Evolutionary conservation across 306 rosid genomes (phyloP), one percentile per base, ranked within the genome.

Genomic region (Hylodesmum podocarpum): DNA sequence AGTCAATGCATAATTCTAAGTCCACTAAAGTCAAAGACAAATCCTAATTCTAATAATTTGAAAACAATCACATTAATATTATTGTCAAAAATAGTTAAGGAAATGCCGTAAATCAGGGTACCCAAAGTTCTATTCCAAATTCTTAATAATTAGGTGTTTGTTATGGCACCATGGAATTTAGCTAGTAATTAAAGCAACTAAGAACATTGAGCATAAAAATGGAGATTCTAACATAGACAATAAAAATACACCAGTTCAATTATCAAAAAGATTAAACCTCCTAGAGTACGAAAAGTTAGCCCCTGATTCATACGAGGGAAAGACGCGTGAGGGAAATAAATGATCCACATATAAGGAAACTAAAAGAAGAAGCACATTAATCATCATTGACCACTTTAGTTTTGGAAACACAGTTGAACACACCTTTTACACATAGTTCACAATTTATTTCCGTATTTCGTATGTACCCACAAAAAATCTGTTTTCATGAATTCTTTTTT

Each of bases 61-160:
- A 51, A 47, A 68, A 67, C 36, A 27, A 14, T 18, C 11, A 18
- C 41, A 63, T 12, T 21, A 1, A 59, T 36, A 21, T 50, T 31
- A 28, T 4, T 47, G 28, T 6, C 5, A 44, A 69, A 39, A 61
- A 36, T 36, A 44, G 12, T 33, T 7, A 34, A 65, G 63, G 37
- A 66, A 57, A 72, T 50, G 80, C 65, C 8, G 1, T 4, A 47
- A 84, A 72, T 76, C 21, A 72, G 80, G 65, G 81, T 53, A 16
- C 37, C 18, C 16, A 64, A 64, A 64, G 15, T 65, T 65, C 49
- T 13, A 59, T 31, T 24, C 34, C 49, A 29, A 18, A 65, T 57
- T 16, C 54, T 40, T 33, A 61, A 37, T 7, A 18, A 83, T n/a
- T n/a, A n/a, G n/a, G n/a, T n/a, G n/a, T n/a, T n/a, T n/a, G n/a